A percentile compares a stretch with the other conserved stretches of the same genome.
Conservation (phyloP, 805 yeast genomes). For the Candida manassasensis region DNA sequence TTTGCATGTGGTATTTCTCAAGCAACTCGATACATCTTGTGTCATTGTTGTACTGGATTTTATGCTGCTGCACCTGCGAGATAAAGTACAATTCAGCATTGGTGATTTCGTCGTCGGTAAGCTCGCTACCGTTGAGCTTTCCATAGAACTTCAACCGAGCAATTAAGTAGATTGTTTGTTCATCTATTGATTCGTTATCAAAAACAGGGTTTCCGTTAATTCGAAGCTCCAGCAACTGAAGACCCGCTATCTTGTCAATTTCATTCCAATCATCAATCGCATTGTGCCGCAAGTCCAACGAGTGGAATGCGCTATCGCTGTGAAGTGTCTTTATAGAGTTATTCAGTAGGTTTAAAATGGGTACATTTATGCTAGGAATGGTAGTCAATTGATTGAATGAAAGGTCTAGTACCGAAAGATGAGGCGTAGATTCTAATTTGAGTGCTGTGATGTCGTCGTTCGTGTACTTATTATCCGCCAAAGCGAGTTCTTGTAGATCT, state of each 20-base stretch:
- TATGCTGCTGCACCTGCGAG: conserved; percentile 39
- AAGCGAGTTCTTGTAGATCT: conserved; percentile 22
- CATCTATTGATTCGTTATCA: conserved; percentile 18
- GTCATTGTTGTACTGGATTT: conserved; percentile 14
- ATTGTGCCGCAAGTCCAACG: conserved; percentile 52
- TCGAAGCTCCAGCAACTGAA: conserved; percentile 41
- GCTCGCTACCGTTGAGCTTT: conserved; percentile 56
- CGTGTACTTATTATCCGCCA: conserved; percentile 31
- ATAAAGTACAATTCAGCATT: conserved; percentile 70
- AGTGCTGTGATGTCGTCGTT: conserved; percentile 14
- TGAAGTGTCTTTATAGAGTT: conserved; percentile 4
- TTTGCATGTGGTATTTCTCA: conserved; percentile 27
- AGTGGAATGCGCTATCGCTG: conserved; percentile 6
- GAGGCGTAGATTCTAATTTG: conserved; percentile 4
- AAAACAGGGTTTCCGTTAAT: conserved; percentile 53
- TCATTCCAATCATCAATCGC: conserved; percentile 41
- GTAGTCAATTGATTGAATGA: conserved; percentile 39
- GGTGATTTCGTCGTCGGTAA: conserved; percentile 43
- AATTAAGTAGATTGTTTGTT: conserved; percentile 36
- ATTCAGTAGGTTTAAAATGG: background rate
- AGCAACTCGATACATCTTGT: conserved; percentile 43
- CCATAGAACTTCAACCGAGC: conserved; percentile 36
- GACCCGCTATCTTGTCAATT: conserved; percentile 34
- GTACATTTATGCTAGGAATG: conserved; percentile 21
- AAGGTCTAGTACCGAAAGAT: conserved; percentile 18